phyloP scores from a whole-genome alignment of 805 yeast species.

The Jamesozyma gamospora region DNA sequence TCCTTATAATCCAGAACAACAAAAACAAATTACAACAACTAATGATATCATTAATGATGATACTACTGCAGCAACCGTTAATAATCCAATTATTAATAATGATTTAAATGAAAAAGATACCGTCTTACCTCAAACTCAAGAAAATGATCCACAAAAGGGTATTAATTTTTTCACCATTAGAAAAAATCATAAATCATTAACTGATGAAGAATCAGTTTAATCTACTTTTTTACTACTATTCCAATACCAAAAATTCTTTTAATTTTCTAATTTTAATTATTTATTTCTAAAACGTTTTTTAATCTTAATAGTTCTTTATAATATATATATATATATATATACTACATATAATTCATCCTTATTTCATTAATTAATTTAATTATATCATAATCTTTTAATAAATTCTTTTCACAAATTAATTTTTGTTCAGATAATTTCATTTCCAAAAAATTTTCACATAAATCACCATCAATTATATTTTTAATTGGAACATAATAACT shows the following conservation, averaged over 20 bases:
- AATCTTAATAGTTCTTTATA: too few relatives aligned
- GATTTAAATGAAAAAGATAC: not conserved
- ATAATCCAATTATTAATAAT: not conserved
- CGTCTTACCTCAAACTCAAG: not conserved
- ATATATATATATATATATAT: slow-evolving; percentile 7
- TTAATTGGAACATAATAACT: slow-evolving; percentile 76
- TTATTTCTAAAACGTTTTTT: too few relatives aligned
- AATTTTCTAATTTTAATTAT: too few relatives aligned
- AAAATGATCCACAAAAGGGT: slow-evolving; percentile 34
- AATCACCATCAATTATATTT: slow-evolving; percentile 79
- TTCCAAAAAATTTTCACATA: slow-evolving; percentile 48
- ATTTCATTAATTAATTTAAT: slow-evolving; percentile 18
- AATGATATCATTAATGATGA: not conserved
- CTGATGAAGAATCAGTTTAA: slow-evolving; percentile 12
- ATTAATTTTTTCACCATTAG: slow-evolving; percentile 71
- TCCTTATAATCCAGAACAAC: slow-evolving; percentile 5
- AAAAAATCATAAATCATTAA: slow-evolving; percentile 34
- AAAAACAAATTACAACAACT: not conserved
- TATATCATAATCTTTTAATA: slow-evolving; percentile 23
- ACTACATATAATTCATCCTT: slow-evolving; percentile 20
- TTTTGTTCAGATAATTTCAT: slow-evolving; percentile 16
- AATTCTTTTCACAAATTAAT: slow-evolving; percentile 23
- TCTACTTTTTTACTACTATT: not conserved
- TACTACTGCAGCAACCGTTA: not conserved
- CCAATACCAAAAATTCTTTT: too few relatives aligned